A percentile compares a stretch with the other conserved stretches of the same genome.
These are phyloP conservation scores for Russula sp. DNA, from an alignment of 768 basidiomycete genomes.

Conservation along the genomic window DNA sequence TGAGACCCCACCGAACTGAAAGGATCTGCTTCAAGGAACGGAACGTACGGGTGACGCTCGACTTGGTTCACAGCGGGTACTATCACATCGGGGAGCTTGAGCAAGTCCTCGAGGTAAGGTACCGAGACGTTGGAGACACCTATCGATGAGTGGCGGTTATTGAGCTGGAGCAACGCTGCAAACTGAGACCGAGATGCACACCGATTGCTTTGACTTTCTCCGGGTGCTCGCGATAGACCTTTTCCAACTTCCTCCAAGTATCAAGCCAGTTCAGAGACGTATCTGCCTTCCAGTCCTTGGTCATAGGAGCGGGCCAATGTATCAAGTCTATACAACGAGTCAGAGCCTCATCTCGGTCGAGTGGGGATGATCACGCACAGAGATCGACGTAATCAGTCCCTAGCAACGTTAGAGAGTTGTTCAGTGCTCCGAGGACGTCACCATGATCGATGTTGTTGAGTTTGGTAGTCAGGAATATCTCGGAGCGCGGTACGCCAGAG, in stretches of 20 bases:
- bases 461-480: constrained; percentile 79
- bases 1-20: background rate
- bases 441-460: constrained; percentile 58
- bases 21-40: too few relatives aligned
- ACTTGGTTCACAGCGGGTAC: constrained; percentile 78
- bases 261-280: constrained; percentile 56
- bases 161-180: background rate
- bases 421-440: constrained; percentile 52
- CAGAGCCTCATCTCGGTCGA: background rate
- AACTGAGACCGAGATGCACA: constrained; percentile 9
- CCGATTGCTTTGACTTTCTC: constrained; percentile 78
- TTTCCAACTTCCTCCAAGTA: constrained; percentile 76
- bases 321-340: constrained; percentile 49
- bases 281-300: constrained; percentile 44
- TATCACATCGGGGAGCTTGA: constrained; percentile 41
- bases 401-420: constrained; percentile 59
- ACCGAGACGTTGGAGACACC: constrained; percentile 69
- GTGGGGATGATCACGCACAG: constrained; percentile 35
- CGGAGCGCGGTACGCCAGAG: constrained; percentile 61
- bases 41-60: constrained; percentile 59
- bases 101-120: constrained; percentile 52
- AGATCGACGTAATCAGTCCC: constrained; percentile 74
- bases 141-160: constrained; percentile 22
- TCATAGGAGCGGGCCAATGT: constrained; percentile 81
- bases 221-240: constrained; percentile 52